Evolutionary conservation across 805 yeast species (phyloP), one percentile per base, ranked within the genome.

Genomic region (Candida alai): DNA sequence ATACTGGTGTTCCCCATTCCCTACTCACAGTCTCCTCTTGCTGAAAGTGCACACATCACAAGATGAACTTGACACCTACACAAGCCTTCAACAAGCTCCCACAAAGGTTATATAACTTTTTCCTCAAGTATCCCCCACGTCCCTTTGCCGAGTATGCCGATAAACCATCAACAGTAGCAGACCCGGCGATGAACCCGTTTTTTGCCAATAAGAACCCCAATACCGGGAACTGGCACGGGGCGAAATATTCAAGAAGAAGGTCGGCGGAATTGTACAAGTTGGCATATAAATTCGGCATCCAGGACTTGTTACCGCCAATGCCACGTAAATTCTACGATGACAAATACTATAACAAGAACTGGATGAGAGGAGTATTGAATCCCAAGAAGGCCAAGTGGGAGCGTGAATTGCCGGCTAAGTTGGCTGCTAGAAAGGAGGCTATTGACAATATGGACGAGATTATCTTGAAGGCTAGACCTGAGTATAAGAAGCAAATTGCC

Each of bases 311-410:
- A 56, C 97, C 97, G 18, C 68, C 74, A 19, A 52, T 76, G 30
- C 73, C 75, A 30, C 82, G 82, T 70, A 74, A 70, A 57, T 84
- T 88, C 76, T 85, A 73, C 62, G 78, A 77, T 51, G 93, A 85
- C 43, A 86, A 84, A 59, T 84, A 80, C 58, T 69, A 73, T 28
- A 68, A 73, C 41, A 81, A 83, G 65, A 72, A 72, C 51, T 73
- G 80, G 58, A 73, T 85, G 76, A 76, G 74, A 50, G 95, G 96
- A 58, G 84, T 84, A 17, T 56, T 76, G 51, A 65, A 63, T 52
- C 94, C 87, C 49, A 86, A 86, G 74, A 84, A 87, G 28, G 82
- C 78, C 47, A 81, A 80, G 61, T 76, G 87, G 73, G 95, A 88
- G 59, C 73, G 87, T 56, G 73, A 71, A 28, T 68, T 70, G 39